These are phyloP conservation scores for Curvularia eragrostidis DNA, from an alignment of 2,329 filamentous ascomycete genomes.

Conservation along the genomic window DNA sequence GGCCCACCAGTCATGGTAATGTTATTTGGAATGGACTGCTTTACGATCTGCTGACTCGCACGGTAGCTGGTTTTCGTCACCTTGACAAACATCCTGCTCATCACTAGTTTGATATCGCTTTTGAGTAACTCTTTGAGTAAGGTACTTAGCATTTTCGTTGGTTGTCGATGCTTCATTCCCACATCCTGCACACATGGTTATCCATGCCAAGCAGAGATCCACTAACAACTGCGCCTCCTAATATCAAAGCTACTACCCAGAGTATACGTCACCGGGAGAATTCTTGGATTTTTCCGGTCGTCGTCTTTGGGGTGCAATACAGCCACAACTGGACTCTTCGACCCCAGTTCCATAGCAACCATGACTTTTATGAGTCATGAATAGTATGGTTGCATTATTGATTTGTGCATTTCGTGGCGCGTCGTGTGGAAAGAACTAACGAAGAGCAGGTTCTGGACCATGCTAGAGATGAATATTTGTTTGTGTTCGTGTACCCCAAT, in stretches of 20 bases:
- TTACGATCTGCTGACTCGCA: conserved; percentile 35
- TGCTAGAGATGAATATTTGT: conserved; percentile 77
- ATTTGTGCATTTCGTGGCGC: not conserved
- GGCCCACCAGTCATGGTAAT: conserved; percentile 61
- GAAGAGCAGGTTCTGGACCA: conserved; percentile 62
- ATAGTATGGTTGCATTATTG: not conserved
- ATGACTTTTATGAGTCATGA: conserved; percentile 2
- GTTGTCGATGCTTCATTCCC: conserved; percentile 22
- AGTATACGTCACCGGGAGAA: not conserved
- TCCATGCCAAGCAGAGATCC: conserved; percentile 26
- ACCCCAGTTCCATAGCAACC: conserved; percentile 3
- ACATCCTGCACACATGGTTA: conserved; percentile 21
- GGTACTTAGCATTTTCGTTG: conserved; percentile 50
- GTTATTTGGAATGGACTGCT: conserved; percentile 16
- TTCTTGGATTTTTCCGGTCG: conserved; percentile 6
- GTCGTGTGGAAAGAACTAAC: conserved; percentile 47
- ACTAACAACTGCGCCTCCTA: conserved; percentile 30
- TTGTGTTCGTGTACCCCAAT: conserved; percentile 64
- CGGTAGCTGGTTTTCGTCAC: conserved; percentile 72
- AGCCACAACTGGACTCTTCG: conserved; percentile 8
- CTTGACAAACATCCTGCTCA: conserved; percentile 78
- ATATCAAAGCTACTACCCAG: conserved; percentile 17
- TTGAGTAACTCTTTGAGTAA: conserved; percentile 75
- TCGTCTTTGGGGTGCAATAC: conserved; percentile 11
- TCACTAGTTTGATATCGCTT: conserved; percentile 79